These are phyloP conservation scores for Cryptosporidium viatorum DNA, from an alignment of 169 alveolate species.

Conservation along the genomic window DNA sequence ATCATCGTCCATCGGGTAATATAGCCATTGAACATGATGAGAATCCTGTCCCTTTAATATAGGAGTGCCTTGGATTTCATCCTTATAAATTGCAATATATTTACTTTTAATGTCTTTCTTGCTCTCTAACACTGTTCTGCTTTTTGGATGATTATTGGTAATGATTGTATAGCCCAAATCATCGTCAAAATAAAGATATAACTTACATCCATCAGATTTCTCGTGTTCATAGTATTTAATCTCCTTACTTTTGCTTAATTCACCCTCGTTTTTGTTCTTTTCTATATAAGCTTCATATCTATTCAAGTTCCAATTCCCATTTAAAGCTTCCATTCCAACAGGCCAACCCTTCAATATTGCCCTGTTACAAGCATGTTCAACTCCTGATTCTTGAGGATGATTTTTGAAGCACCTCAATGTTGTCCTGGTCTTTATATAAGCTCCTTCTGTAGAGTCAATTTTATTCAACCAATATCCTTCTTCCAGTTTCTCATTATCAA, in stretches of 20 bases:
- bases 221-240: constrained; percentile 44
- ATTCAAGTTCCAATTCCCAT: constrained; percentile 62
- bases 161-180: constrained; percentile 24
- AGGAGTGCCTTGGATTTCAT: neutral
- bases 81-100: constrained; percentile 42
- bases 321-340: constrained; percentile 3
- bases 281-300: neutral
- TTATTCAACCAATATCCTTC: constrained; percentile 66
- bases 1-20: neutral
- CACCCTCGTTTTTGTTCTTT: neutral
- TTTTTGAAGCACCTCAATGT: constrained; percentile 13
- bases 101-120: neutral
- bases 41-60: constrained; percentile 64
- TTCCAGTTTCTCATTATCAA: constrained; percentile 29
- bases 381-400: neutral
- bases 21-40: constrained; percentile 47
- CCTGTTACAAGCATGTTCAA: constrained; percentile 7
- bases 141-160: constrained; percentile 11
- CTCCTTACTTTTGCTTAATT: neutral
- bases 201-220: neutral
- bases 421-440: constrained; percentile 44
- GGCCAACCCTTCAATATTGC: constrained; percentile 56
- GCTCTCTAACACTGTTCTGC: neutral
- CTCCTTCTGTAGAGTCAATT: constrained; percentile 33
- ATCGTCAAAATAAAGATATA: constrained; percentile 46